Conservation (phyloP, 352 stramenopile genomes). For the Pythium inflatum region DNA sequence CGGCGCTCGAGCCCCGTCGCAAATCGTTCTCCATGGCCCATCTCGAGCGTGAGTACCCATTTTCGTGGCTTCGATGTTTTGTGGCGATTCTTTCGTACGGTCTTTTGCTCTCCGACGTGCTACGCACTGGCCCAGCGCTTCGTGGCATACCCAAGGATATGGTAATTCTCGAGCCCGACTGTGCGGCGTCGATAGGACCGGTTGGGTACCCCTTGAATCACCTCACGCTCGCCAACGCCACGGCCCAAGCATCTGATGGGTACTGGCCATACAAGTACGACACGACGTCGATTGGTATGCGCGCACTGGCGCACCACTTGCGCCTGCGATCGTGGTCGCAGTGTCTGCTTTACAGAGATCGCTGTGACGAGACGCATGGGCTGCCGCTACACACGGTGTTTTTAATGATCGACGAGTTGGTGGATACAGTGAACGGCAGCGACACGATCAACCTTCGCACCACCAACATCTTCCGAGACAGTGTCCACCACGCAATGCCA, state of each 20-base stretch:
- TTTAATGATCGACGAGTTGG: slow-evolving; percentile 2
- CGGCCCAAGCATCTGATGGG: background rate
- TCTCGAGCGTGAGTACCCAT: slow-evolving; percentile 18
- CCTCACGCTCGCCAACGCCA: background rate
- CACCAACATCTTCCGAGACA: slow-evolving; percentile 15
- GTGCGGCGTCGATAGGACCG: slow-evolving; percentile 15
- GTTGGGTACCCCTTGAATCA: slow-evolving; percentile 17
- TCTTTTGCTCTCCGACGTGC: slow-evolving; percentile 35
- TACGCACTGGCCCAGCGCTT: slow-evolving; percentile 22
- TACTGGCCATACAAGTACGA: slow-evolving; percentile 42
- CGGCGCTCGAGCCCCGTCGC: no score
- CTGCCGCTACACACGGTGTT: background rate
- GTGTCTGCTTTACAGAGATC: slow-evolving; percentile 28
- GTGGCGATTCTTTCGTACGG: slow-evolving; percentile 33
- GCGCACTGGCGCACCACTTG: slow-evolving; percentile 22
- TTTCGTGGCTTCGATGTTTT: slow-evolving; percentile 27
- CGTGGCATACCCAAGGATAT: background rate
- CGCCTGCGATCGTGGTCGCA: slow-evolving; percentile 16
- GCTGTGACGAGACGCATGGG: slow-evolving; percentile 11
- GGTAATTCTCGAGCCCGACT: background rate
- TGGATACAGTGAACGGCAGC: slow-evolving; percentile 11
- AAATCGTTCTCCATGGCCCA: no score
- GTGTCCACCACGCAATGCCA: slow-evolving; percentile 25
- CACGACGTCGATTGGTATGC: slow-evolving; percentile 32
- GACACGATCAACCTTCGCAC: slow-evolving; percentile 2